A percentile compares a stretch with the other conserved stretches of the same genome.
These are phyloP conservation scores for Populus davidiana DNA, from an alignment of 345 rosid species.

Conservation along the genomic window DNA sequence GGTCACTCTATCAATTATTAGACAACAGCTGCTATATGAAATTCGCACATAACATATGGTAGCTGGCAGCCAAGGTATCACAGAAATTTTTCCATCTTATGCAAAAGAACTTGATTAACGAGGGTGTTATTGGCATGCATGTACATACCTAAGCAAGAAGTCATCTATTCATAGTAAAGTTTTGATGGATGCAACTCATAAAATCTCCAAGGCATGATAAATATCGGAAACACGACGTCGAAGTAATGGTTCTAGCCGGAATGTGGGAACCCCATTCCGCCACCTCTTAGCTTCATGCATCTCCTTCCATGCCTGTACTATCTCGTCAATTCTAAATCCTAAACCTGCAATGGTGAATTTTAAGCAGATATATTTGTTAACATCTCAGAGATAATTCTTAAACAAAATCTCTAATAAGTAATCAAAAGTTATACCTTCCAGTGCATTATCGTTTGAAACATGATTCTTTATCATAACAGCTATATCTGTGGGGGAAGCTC, in stretches of 20 bases:
- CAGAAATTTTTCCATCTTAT: background rate
- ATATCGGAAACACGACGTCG: constrained; percentile 52
- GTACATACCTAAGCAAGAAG: background rate
- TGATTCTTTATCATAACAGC: constrained; percentile 61
- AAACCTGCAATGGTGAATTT: constrained; percentile 44
- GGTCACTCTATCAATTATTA: background rate
- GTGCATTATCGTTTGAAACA: constrained; percentile 46
- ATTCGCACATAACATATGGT: background rate
- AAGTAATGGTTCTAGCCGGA: constrained; percentile 65
- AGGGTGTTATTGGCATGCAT: background rate
- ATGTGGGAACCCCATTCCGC: constrained; percentile 54
- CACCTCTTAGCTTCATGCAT: constrained; percentile 69
- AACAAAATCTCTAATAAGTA: background rate
- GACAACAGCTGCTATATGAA: background rate
- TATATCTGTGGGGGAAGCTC: constrained; percentile 57
- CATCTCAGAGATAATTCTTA: constrained; percentile 1
- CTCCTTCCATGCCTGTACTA: constrained; percentile 73
- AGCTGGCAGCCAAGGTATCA: background rate
- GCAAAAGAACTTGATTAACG: background rate
- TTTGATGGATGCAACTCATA: constrained; percentile 22
- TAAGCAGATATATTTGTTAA: constrained; percentile 11
- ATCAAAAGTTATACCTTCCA: constrained; percentile 51
- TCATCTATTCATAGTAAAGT: background rate
- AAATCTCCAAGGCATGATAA: constrained; percentile 49
- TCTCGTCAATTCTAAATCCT: constrained; percentile 64